Percentiles rank a stretch among this genome's conserved stretches.
Conservation (phyloP, 257 asterid genomes). For the Jasminum sambac region DNA sequence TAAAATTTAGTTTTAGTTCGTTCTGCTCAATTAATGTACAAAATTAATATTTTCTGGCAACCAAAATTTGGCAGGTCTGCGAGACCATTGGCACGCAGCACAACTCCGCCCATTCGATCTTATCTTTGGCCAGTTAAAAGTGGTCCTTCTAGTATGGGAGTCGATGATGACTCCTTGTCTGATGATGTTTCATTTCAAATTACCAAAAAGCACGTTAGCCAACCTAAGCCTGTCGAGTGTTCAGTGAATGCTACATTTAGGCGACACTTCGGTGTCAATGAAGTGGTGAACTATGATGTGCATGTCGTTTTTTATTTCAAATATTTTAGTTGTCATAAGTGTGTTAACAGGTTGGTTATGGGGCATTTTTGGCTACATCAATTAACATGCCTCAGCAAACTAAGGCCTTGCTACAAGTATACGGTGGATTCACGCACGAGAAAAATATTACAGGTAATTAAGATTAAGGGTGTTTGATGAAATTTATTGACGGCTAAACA, state of each 20-base stretch:
- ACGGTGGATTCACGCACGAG: slow-evolving; percentile 58
- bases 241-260: slow-evolving; percentile 48
- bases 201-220: slow-evolving; percentile 38
- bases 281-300: no score
- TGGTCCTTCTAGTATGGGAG: slow-evolving; percentile 69
- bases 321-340: no score
- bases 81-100: slow-evolving; percentile 89
- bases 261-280: background rate
- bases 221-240: slow-evolving; percentile 65
- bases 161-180: slow-evolving; percentile 45
- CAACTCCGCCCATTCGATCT: slow-evolving; percentile 79
- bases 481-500: background rate
- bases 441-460: slow-evolving; percentile 74
- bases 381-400: slow-evolving; percentile 57
- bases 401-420: slow-evolving; percentile 58
- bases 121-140: slow-evolving; percentile 63
- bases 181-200: slow-evolving; percentile 55
- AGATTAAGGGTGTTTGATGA: no score
- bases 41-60: background rate
- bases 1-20: background rate
- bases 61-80: slow-evolving; percentile 69
- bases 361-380: slow-evolving; percentile 63
- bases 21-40: background rate
- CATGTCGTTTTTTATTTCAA: no score
- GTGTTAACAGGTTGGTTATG: slow-evolving; percentile 63